phyloP scores from a whole-genome alignment of 169 alveolate species.

The Eimeria praecox region DNA sequence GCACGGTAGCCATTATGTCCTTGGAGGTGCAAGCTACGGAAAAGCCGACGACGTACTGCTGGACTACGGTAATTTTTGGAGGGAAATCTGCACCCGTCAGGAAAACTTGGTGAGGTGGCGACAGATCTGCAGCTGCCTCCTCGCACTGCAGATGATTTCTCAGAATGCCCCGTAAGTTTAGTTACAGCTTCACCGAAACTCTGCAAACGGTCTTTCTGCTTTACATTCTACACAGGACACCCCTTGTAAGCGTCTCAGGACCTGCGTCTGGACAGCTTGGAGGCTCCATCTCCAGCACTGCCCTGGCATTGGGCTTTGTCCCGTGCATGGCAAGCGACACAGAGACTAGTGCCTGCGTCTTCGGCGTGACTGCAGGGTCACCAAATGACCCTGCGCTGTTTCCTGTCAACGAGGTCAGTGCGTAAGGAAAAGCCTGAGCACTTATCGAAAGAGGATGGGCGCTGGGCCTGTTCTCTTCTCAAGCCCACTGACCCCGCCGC shows the following conservation, averaged over 20 bases:
- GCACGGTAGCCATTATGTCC: slow-evolving; percentile 37
- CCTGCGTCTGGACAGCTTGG: slow-evolving; percentile 38
- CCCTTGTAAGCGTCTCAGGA: slow-evolving; percentile 42
- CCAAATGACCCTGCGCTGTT: slow-evolving; percentile 10
- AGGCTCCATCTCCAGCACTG: neutral
- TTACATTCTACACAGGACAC: slow-evolving; percentile 18
- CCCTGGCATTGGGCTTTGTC: slow-evolving; percentile 55
- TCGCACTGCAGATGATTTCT: too few species aligned
- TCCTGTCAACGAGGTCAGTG: slow-evolving; percentile 56
- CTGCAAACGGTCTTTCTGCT: neutral
- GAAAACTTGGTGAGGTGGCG: slow-evolving; percentile 34
- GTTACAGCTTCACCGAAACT: too few species aligned
- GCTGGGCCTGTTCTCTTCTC: neutral
- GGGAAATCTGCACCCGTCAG: neutral
- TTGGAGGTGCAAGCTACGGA: neutral
- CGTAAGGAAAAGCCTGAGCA: neutral
- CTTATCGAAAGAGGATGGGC: neutral
- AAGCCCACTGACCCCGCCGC: neutral
- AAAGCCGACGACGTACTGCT: slow-evolving; percentile 27
- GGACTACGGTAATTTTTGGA: neutral
- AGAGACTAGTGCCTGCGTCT: slow-evolving; percentile 21
- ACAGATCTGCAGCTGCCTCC: neutral
- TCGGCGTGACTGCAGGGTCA: slow-evolving; percentile 17
- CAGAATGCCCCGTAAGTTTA: too few species aligned
- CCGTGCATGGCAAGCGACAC: slow-evolving; percentile 45